These are phyloP conservation scores for Plasmodium vivax DNA, from an alignment of 169 alveolate species.

Conservation along the genomic window DNA sequence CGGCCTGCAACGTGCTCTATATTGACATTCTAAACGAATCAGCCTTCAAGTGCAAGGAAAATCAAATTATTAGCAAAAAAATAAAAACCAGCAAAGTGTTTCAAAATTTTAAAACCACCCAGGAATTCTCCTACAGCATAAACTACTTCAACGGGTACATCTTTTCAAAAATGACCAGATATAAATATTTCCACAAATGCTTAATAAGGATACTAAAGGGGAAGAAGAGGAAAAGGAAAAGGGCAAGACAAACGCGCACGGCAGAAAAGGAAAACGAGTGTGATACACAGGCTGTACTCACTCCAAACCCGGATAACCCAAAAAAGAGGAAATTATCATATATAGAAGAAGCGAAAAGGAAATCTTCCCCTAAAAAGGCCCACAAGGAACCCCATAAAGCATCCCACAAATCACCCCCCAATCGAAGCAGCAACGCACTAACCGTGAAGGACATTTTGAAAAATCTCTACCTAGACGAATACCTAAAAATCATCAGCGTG, in stretches of 20 bases:
- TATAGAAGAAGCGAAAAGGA: background rate
- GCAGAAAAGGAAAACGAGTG: background rate
- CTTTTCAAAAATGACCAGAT: conserved; percentile 67
- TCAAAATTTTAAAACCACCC: conserved; percentile 53
- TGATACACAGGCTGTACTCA: background rate
- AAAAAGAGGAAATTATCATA: conserved; percentile 24
- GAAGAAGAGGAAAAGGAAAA: conserved; percentile 13
- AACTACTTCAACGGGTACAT: conserved; percentile 52
- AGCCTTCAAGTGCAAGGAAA: conserved; percentile 49
- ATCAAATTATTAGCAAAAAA: conserved; percentile 7
- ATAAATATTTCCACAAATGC: conserved; percentile 71
- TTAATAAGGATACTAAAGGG: conserved; percentile 45
- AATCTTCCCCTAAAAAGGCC: background rate
- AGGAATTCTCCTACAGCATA: conserved; percentile 34
- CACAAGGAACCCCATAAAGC: background rate
- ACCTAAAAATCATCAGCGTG: conserved; percentile 46
- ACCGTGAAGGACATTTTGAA: conserved; percentile 40
- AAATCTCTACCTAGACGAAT: conserved; percentile 62
- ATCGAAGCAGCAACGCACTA: background rate
- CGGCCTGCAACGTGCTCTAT: conserved; percentile 24
- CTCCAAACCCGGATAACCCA: background rate
- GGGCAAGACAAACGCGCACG: background rate
- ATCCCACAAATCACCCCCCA: background rate
- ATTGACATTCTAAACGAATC: conserved; percentile 64
- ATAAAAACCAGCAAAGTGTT: conserved; percentile 3